Percentiles rank a stretch among this genome's conserved stretches.
Conservation (phyloP, 2,329 filamentous ascomycete genomes). For the Aspergillus pseudoviridinutans region DNA sequence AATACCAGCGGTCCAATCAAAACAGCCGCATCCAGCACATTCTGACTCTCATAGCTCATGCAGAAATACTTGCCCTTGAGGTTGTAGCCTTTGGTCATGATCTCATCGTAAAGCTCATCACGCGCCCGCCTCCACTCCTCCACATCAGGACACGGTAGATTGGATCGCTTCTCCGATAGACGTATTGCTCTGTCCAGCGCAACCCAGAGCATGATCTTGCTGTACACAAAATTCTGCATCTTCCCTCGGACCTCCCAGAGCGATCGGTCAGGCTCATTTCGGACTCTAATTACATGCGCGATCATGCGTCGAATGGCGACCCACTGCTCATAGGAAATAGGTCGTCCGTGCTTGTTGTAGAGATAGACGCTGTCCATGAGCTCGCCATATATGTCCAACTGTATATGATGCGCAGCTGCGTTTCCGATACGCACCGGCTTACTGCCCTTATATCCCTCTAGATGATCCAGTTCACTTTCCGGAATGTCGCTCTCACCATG, state of each 20-base stretch:
- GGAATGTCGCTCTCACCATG: constrained; percentile 70
- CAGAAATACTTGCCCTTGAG: constrained; percentile 64
- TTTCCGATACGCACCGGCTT: constrained; percentile 73
- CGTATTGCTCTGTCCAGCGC: constrained; percentile 74
- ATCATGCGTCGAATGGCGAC: constrained; percentile 64
- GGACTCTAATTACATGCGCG: constrained; percentile 67
- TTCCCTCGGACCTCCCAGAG: constrained; percentile 77
- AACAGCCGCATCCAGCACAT: constrained; percentile 68
- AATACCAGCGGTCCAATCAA: constrained; percentile 75
- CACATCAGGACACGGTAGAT: constrained; percentile 69
- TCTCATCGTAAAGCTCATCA: constrained; percentile 67
- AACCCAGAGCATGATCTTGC: constrained; percentile 81
- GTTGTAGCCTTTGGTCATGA: constrained; percentile 77
- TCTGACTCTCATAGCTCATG: constrained; percentile 70
- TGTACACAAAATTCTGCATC: constrained; percentile 75
- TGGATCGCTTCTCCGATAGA: constrained; percentile 65
- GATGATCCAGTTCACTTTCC: constrained; percentile 63
- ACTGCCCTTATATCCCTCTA: constrained; percentile 69
- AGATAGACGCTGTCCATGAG: constrained; percentile 74
- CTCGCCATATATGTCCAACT: constrained; percentile 77
- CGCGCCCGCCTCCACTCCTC: constrained; percentile 62
- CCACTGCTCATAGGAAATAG: constrained; percentile 73
- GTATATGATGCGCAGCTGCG: constrained; percentile 69
- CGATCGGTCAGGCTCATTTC: constrained; percentile 69
- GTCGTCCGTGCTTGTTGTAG: constrained; percentile 75